phyloP scores from a whole-genome alignment of 148 eudicot species.

The Vaccinium macrocarpon region DNA sequence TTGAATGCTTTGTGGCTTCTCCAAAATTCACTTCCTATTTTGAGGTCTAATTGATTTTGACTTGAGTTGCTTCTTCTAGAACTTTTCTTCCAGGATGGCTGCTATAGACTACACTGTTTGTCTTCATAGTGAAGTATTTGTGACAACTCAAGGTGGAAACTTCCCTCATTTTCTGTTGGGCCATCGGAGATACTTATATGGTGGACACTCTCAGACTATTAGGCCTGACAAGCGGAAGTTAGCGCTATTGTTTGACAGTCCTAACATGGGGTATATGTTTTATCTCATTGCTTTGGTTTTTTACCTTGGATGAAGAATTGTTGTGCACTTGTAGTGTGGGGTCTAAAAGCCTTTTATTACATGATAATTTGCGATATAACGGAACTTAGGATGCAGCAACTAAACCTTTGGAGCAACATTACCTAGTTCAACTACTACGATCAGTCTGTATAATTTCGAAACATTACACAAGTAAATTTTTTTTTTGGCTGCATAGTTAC shows the following conservation, averaged over 20 bases:
- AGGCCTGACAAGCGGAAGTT: slow-evolving; percentile 95
- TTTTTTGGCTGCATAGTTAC: not conserved
- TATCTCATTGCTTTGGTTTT: slow-evolving; percentile 12
- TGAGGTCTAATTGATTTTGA: slow-evolving; percentile 22
- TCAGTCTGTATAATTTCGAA: not conserved
- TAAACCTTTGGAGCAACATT: not conserved
- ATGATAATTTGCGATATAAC: not conserved
- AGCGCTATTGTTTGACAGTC: slow-evolving; percentile 73
- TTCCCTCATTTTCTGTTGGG: slow-evolving; percentile 94
- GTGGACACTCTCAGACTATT: slow-evolving; percentile 92
- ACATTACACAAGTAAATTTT: not conserved
- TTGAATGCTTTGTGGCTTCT: slow-evolving; percentile 11
- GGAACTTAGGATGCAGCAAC: not conserved
- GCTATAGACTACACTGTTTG: slow-evolving; percentile 97
- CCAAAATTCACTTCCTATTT: not conserved
- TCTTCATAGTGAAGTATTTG: slow-evolving; percentile 95
- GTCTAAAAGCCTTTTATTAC: not conserved
- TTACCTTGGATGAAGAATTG: slow-evolving; percentile 8
- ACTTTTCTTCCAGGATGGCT: slow-evolving; percentile 96
- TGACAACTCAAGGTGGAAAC: slow-evolving; percentile 98
- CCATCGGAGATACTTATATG: slow-evolving; percentile 82
- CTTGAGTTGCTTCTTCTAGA: slow-evolving; percentile 44
- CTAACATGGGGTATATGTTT: slow-evolving; percentile 68
- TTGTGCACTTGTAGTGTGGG: not conserved
- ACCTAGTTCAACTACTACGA: not conserved